Percentiles rank a stretch among this genome's conserved stretches.
These are phyloP conservation scores for Mimosa bimucronata DNA, from an alignment of 306 rosid species.

Conservation along the genomic window DNA sequence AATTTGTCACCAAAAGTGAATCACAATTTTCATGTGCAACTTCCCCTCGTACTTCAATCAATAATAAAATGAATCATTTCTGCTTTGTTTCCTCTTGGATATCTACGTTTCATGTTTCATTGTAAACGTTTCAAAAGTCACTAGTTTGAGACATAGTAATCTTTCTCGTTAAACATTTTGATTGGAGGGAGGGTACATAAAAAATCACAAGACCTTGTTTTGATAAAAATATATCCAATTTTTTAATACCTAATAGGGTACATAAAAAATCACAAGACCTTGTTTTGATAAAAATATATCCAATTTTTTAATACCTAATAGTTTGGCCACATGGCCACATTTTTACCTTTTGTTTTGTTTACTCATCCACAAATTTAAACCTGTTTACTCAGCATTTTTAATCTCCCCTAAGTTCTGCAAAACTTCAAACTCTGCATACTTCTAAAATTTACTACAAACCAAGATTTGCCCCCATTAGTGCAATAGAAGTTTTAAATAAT, in stretches of 20 bases:
- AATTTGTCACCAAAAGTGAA: slow-evolving; percentile 40
- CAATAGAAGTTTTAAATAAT: not conserved
- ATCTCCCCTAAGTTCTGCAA: not conserved
- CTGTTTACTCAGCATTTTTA: not conserved
- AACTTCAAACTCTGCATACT: not conserved
- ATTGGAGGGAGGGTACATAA: not conserved
- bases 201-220: not conserved
- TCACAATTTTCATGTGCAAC: slow-evolving; percentile 36
- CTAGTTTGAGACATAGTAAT: too few species aligned
- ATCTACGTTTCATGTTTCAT: not conserved
- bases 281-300: not conserved
- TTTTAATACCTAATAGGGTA: not conserved
- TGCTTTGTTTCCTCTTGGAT: not conserved
- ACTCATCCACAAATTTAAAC: not conserved
- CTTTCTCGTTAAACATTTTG: too few species aligned
- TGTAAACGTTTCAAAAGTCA: not conserved
- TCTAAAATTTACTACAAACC: not conserved
- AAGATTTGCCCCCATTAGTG: not conserved
- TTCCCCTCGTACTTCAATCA: slow-evolving; percentile 33
- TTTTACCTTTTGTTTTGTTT: not conserved
- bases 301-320: not conserved
- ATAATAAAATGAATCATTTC: not conserved
- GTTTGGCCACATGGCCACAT: not conserved
- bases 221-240: not conserved
- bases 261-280: not conserved